A percentile compares a stretch with the other conserved stretches of the same genome.
phyloP scores from a whole-genome alignment of 306 rosid genomes.

The Rosa lucieae region DNA sequence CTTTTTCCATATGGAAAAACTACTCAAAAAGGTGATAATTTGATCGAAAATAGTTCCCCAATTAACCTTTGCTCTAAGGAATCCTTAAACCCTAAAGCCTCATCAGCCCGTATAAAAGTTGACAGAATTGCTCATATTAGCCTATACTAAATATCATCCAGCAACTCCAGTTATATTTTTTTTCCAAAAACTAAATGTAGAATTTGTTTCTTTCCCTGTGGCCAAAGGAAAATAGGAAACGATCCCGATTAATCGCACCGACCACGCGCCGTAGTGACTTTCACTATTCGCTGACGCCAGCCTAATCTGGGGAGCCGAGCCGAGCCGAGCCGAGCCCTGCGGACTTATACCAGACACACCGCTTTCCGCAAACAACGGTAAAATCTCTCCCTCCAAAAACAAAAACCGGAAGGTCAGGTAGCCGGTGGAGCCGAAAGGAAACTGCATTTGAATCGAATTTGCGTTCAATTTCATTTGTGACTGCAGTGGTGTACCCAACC shows the following conservation, averaged over 20 bases:
- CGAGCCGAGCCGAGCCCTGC: slow-evolving; percentile 35
- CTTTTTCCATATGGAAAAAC: too few relatives aligned
- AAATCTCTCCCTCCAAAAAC: slow-evolving; percentile 15
- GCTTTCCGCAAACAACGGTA: slow-evolving; percentile 9
- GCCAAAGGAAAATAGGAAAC: neutral
- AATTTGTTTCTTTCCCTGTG: neutral
- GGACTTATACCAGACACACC: neutral
- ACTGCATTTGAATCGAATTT: slow-evolving; percentile 62
- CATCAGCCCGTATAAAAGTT: neutral
- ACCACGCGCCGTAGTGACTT: slow-evolving; percentile 24
- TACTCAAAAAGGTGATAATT: too few relatives aligned
- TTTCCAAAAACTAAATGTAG: neutral
- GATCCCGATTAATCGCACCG: slow-evolving; percentile 36
- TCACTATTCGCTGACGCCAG: slow-evolving; percentile 39
- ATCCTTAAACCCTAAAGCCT: neutral
- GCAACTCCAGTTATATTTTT: neutral
- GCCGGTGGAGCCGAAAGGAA: slow-evolving; percentile 24
- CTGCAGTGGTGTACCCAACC: slow-evolving; percentile 46
- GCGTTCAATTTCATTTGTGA: slow-evolving; percentile 49
- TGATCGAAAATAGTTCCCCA: too few relatives aligned
- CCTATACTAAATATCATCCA: neutral
- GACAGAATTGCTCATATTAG: neutral
- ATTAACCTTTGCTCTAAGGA: too few relatives aligned
- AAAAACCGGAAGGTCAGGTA: slow-evolving; percentile 40
- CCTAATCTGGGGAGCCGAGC: slow-evolving; percentile 31